Evolutionary conservation across 768 basidiomycete genomes (phyloP).

Genomic region (Panus rudis): DNA sequence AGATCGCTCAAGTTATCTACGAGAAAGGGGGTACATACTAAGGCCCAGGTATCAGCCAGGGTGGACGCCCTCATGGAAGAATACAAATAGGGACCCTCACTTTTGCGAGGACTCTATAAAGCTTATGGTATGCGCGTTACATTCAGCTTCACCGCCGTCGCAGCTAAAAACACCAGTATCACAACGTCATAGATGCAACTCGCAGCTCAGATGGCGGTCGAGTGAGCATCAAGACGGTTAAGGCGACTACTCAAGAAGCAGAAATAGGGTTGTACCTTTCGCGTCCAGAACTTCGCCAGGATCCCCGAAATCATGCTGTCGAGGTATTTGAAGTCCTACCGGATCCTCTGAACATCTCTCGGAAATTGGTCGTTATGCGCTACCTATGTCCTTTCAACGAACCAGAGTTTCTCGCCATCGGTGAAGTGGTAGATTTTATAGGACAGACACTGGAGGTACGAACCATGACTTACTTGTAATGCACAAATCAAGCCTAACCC

Average conservation of each 20-base stretch:
- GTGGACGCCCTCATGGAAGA: constrained; percentile 17
- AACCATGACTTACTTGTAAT: not conserved
- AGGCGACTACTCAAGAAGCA: too few species aligned
- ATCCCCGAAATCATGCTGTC: not conserved
- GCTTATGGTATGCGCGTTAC: constrained; percentile 9
- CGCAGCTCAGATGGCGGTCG: not conserved
- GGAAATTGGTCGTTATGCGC: constrained; percentile 3
- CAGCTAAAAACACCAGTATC: too few species aligned
- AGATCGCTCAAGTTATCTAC: constrained; percentile 7
- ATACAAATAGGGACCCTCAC: constrained; percentile 3
- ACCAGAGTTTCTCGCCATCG: constrained; percentile 3
- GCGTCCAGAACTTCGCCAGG: not conserved
- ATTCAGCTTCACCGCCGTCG: too few species aligned
- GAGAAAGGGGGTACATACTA: constrained; percentile 5
- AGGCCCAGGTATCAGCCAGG: constrained; percentile 8
- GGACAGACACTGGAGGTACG: constrained; percentile 12
- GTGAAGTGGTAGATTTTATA: constrained; percentile 12
- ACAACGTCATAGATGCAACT: constrained; percentile 11
- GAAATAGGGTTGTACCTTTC: too few species aligned
- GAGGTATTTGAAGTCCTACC: not conserved
- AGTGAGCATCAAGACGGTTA: constrained; percentile 12
- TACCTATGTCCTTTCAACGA: constrained; percentile 13
- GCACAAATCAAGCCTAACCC: not conserved
- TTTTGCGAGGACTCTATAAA: too few species aligned
- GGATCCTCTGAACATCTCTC: not conserved